Conservation (phyloP, 352 stramenopile species). For the Globisporangium splendens region DNA sequence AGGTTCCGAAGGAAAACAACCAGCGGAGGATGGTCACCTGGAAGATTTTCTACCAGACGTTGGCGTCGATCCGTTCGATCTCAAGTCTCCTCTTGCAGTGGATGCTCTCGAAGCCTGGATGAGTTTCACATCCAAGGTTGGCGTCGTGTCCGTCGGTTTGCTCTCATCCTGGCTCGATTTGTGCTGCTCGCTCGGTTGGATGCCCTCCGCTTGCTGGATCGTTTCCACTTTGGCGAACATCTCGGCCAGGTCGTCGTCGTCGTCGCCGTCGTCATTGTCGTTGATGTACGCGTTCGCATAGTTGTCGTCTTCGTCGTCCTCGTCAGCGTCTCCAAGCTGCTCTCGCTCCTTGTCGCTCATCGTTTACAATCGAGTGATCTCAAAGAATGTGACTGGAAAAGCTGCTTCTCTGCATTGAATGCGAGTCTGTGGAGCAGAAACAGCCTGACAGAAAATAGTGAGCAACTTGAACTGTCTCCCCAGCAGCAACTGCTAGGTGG, state of each 20-base stretch:
- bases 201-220: conserved; percentile 47
- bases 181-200: conserved; percentile 13
- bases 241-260: conserved; percentile 51
- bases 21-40: conserved; percentile 1
- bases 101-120: conserved; percentile 1
- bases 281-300: conserved; percentile 41
- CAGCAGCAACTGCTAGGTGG: neutral
- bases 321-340: conserved; percentile 14
- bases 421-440: neutral
- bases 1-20: conserved; percentile 13
- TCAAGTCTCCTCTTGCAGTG: neutral
- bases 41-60: conserved; percentile 4
- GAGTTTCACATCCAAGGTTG: conserved; percentile 9
- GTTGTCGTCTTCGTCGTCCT: conserved; percentile 26
- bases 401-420: neutral
- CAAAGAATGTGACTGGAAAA: neutral
- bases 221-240: conserved; percentile 77
- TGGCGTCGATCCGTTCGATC: conserved; percentile 6
- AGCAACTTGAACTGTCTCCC: neutral
- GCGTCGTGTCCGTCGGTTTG: neutral
- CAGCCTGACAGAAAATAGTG: neutral
- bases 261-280: conserved; percentile 27
- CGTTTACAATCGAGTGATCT: neutral
- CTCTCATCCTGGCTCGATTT: neutral
- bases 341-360: conserved; percentile 23